A percentile compares a stretch with the other conserved stretches of the same genome.
Conservation (phyloP, 2,329 filamentous ascomycete genomes). For the Botrytis tulipae region DNA sequence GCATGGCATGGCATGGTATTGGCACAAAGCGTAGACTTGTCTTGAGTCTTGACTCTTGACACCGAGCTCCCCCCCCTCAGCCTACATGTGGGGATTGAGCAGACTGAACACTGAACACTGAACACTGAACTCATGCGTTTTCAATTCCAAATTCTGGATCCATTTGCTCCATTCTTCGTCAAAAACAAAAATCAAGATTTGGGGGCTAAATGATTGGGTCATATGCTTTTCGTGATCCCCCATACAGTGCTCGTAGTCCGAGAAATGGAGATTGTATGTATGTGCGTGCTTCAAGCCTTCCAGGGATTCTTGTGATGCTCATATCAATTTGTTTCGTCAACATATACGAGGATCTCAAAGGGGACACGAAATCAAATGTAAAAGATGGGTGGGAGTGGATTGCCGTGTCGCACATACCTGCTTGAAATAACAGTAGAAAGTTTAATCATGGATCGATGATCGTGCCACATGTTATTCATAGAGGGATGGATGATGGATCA, state of each 20-base stretch:
- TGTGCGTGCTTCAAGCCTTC: conserved; percentile 5
- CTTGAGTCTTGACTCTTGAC: not conserved
- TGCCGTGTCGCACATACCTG: not conserved
- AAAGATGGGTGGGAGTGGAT: not conserved
- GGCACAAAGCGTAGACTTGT: not conserved
- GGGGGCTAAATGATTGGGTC: conserved; percentile 15
- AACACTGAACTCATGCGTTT: conserved; percentile 11
- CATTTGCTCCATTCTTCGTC: not conserved
- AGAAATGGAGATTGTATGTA: not conserved
- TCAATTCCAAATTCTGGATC: conserved; percentile 1
- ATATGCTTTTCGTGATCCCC: conserved; percentile 4
- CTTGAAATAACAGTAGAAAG: not conserved
- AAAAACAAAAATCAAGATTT: not conserved
- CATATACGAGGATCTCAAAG: conserved; percentile 12
- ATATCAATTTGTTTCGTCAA: conserved; percentile 12
- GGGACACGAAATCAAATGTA: not conserved
- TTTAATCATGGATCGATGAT: conserved; percentile 6
- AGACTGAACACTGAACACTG: not conserved
- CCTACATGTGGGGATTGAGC: conserved; percentile 5
- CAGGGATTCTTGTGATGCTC: conserved; percentile 8
- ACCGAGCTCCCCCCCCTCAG: not conserved
- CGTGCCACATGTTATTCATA: conserved; percentile 6
- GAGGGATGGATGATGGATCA: not conserved
- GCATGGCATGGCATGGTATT: not conserved
- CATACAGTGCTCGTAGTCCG: conserved; percentile 2